Conservation (phyloP, 2,329 filamentous ascomycete genomes). For the Verticillium klebahnii region DNA sequence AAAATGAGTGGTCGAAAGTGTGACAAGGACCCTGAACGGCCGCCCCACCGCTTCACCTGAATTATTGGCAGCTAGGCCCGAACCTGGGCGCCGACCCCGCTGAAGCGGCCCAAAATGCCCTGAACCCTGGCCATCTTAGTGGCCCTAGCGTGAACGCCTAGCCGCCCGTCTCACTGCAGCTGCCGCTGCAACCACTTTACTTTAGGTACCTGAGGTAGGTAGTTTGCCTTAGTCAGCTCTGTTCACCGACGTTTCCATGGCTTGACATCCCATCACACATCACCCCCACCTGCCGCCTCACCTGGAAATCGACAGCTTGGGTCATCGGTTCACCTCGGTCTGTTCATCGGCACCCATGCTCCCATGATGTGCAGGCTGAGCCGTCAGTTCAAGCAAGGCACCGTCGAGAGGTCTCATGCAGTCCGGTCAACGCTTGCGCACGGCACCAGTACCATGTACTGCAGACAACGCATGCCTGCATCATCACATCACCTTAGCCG, state of each 20-base stretch:
- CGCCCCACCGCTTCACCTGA: neutral
- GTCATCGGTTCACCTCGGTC: neutral
- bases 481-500: neutral
- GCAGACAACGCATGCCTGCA: neutral
- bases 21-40: conserved; percentile 1
- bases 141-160: neutral
- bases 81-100: neutral
- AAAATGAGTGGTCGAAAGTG: conserved; percentile 7
- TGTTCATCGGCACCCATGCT: neutral
- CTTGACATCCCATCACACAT: neutral
- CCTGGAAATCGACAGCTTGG: neutral
- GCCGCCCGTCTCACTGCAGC: neutral
- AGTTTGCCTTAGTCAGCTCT: neutral
- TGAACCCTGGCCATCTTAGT: neutral
- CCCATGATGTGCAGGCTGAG: neutral
- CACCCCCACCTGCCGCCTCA: neutral
- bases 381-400: neutral
- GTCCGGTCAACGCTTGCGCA: neutral
- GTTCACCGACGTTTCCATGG: neutral
- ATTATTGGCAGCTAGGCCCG: neutral
- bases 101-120: neutral
- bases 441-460: neutral
- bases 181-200: neutral
- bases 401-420: neutral
- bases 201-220: neutral